phyloP scores from a whole-genome alignment of 208 protist genomes.

The Kentomonas sorsogonicus region DNA sequence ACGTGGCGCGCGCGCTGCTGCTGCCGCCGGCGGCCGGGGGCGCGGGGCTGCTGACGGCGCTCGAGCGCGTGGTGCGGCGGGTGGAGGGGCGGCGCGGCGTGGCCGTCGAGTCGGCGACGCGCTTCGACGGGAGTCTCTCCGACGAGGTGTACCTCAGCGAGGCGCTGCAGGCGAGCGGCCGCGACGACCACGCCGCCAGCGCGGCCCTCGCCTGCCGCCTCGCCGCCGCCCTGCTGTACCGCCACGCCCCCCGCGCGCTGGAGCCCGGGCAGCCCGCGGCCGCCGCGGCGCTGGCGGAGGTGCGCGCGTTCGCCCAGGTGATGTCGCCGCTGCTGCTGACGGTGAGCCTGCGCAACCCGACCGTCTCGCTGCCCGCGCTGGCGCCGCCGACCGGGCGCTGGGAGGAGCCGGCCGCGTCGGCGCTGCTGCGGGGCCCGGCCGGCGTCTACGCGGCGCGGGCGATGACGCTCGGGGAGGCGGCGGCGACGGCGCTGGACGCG shows the following conservation, averaged over 20 bases:
- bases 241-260: constrained; percentile 8
- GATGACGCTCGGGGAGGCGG: constrained; percentile 71
- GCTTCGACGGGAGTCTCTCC: constrained; percentile 48
- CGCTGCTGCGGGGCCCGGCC: constrained; percentile 42
- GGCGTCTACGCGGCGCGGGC: constrained; percentile 51
- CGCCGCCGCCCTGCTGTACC: constrained; percentile 38
- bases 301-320: constrained; percentile 18
- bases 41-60: too few relatives aligned
- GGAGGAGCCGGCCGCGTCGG: constrained; percentile 40
- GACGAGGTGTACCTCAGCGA: constrained; percentile 76
- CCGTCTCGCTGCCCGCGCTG: too few relatives aligned
- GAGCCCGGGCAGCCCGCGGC: neutral
- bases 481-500: constrained; percentile 55
- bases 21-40: too few relatives aligned
- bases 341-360: constrained; percentile 65
- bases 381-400: constrained; percentile 21
- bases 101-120: constrained; percentile 36
- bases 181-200: constrained; percentile 46
- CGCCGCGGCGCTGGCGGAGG: constrained; percentile 16
- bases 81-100: too few relatives aligned
- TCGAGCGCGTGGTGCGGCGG: constrained; percentile 30
- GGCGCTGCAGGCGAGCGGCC: constrained; percentile 30
- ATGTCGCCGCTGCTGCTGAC: constrained; percentile 53
- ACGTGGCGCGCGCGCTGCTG: too few relatives aligned
- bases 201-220: constrained; percentile 64